phyloP scores from a whole-genome alignment of 2,329 filamentous ascomycete species.

The Hypoxylon rubiginosum region DNA sequence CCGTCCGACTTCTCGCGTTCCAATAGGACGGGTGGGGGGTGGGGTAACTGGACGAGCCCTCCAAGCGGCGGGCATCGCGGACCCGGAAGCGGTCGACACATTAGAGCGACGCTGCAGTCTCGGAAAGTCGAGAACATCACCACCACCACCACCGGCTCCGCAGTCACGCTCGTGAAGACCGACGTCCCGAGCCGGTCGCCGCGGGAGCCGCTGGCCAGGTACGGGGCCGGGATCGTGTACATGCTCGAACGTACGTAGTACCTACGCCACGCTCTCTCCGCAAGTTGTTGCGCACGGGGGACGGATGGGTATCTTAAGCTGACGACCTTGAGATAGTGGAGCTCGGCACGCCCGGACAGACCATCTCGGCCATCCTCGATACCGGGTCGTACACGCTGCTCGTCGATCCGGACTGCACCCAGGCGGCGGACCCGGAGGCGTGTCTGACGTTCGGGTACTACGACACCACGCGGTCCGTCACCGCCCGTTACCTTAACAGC shows the following conservation, averaged over 20 bases:
- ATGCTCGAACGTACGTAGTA: conserved; percentile 53
- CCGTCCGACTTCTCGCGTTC: conserved; percentile 9
- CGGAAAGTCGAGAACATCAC: conserved; percentile 41
- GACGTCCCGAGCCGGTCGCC: conserved; percentile 33
- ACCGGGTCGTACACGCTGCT: conserved; percentile 57
- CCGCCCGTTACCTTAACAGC: conserved; percentile 47
- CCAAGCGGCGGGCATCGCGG: conserved; percentile 16
- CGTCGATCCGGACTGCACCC: conserved; percentile 54
- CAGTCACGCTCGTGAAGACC: conserved; percentile 23
- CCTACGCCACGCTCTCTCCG: too few species aligned
- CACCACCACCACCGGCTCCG: conserved; percentile 10
- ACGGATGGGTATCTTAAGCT: too few species aligned
- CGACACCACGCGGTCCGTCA: conserved; percentile 51
- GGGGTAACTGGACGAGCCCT: conserved; percentile 5
- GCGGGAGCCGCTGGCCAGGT: conserved; percentile 44
- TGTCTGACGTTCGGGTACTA: conserved; percentile 54
- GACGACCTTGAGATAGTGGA: conserved; percentile 47
- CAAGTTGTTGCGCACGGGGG: too few species aligned
- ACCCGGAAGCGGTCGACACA: conserved; percentile 37
- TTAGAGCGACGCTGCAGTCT: conserved; percentile 43
- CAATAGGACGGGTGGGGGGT: conserved; percentile 12
- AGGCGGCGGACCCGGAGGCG: conserved; percentile 50
- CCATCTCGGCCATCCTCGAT: conserved; percentile 54
- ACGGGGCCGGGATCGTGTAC: conserved; percentile 53
- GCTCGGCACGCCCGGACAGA: conserved; percentile 55